Evolutionary conservation across 306 rosid species (phyloP).

Genomic region (Nissolia schottii): DNA sequence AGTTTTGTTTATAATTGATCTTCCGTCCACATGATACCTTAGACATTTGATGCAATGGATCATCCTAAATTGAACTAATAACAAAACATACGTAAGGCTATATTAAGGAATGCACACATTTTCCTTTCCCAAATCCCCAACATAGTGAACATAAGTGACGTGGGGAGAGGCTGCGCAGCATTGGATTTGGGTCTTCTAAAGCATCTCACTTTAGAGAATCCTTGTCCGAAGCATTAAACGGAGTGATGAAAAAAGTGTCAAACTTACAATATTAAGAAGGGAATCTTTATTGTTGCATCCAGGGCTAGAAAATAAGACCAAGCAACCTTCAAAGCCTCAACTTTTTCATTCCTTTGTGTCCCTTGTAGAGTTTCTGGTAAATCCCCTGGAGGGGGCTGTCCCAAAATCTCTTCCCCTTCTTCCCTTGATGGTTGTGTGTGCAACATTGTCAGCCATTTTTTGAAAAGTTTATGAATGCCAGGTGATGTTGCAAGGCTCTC

Average conservation of each 20-base stretch:
- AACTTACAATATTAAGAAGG: constrained; percentile 80
- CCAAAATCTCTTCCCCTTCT: constrained; percentile 47
- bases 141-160: not conserved
- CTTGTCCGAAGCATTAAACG: too few relatives aligned
- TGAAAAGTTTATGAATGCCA: constrained; percentile 58
- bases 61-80: not conserved
- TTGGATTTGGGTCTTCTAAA: too few relatives aligned
- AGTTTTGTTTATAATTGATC: not conserved
- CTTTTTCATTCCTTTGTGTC: constrained; percentile 37
- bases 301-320: constrained; percentile 54
- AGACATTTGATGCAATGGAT: not conserved
- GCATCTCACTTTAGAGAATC: too few relatives aligned
- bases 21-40: not conserved
- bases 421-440: constrained; percentile 51
- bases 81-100: not conserved
- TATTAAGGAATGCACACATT: not conserved
- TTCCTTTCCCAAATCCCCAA: not conserved
- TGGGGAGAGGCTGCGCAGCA: not conserved
- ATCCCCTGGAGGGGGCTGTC: constrained; percentile 40
- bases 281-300: constrained; percentile 66
- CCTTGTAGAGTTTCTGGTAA: constrained; percentile 34
- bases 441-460: constrained; percentile 68
- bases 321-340: constrained; percentile 35
- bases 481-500: constrained; percentile 54
- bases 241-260: not conserved